These are phyloP conservation scores for Cyanidioschyzon merolae DNA, from an alignment of 23 red algal species.

Conservation along the genomic window DNA sequence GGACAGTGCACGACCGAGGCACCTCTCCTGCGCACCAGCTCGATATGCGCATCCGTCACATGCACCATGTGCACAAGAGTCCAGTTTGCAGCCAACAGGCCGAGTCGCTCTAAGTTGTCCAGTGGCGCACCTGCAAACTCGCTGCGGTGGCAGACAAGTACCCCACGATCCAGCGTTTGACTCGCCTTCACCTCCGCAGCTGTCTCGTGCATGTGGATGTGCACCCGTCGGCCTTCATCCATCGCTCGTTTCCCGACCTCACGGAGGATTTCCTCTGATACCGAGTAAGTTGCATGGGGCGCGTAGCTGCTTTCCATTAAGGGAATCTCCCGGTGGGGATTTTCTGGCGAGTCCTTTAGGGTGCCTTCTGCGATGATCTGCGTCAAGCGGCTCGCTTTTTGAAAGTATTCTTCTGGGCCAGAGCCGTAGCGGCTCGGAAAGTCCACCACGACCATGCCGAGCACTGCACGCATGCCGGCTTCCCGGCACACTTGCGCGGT, in stretches of 20 bases:
- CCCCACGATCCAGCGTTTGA: constrained; percentile 35
- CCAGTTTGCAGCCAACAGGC: constrained; percentile 37
- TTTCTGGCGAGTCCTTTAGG: not conserved
- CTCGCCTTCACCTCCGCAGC: constrained; percentile 51
- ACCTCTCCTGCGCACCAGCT: constrained; percentile 35
- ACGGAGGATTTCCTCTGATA: constrained; percentile 35
- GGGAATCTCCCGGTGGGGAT: not conserved
- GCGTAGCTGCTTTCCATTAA: constrained; percentile 65
- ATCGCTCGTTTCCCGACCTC: constrained; percentile 22
- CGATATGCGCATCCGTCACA: constrained; percentile 60
- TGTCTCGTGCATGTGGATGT: constrained; percentile 97
- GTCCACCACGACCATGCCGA: constrained; percentile 61
- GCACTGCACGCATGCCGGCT: constrained; percentile 65
- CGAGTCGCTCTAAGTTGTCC: constrained; percentile 54
- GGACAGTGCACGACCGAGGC: constrained; percentile 83
- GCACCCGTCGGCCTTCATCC: constrained; percentile 32
- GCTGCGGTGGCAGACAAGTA: constrained; percentile 56
- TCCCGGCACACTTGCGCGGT: constrained; percentile 6
- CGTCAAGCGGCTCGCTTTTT: constrained; percentile 27
- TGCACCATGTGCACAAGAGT: constrained; percentile 81
- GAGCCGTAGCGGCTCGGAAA: constrained; percentile 62
- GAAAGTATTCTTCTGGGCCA: constrained; percentile 39
- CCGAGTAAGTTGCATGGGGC: constrained; percentile 93
- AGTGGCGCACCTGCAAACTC: constrained; percentile 51
- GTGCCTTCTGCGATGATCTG: constrained; percentile 19